Evolutionary conservation across 2,329 filamentous ascomycete species (phyloP).

Genomic region (Anthostomella pinea): DNA sequence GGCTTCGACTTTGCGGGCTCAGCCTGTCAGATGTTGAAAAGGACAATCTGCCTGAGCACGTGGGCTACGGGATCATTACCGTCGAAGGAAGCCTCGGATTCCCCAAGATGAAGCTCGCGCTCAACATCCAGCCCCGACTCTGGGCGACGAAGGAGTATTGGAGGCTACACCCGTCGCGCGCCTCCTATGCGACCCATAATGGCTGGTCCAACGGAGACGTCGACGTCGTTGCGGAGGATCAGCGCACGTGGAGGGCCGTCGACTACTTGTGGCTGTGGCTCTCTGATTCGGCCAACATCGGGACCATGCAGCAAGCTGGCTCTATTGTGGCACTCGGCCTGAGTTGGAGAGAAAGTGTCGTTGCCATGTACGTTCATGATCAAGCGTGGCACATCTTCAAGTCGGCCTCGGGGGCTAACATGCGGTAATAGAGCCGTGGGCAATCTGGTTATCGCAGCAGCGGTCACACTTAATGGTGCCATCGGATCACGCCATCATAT

Average conservation of each 20-base stretch:
- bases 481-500: slow-evolving; percentile 10
- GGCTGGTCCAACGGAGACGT: slow-evolving; percentile 19
- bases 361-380: slow-evolving; percentile 19
- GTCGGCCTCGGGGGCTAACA: background rate
- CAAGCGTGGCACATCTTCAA: background rate
- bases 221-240: slow-evolving; percentile 14
- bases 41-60: too few species aligned
- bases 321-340: slow-evolving; percentile 20
- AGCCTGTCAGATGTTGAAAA: too few species aligned
- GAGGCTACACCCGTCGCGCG: slow-evolving; percentile 10
- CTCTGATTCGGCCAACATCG: slow-evolving; percentile 21
- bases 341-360: slow-evolving; percentile 22
- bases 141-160: slow-evolving; percentile 14
- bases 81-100: too few species aligned
- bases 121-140: background rate
- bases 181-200: slow-evolving; percentile 11
- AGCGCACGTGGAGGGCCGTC: slow-evolving; percentile 14
- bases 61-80: too few species aligned
- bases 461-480: slow-evolving; percentile 8
- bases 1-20: too few species aligned
- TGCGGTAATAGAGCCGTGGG: slow-evolving; percentile 4
- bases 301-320: slow-evolving; percentile 25
- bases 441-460: slow-evolving; percentile 4
- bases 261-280: slow-evolving; percentile 24
- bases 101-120: too few species aligned